Conservation (phyloP, 371 early-diverging fungal genomes). For the Circinella minor region DNA sequence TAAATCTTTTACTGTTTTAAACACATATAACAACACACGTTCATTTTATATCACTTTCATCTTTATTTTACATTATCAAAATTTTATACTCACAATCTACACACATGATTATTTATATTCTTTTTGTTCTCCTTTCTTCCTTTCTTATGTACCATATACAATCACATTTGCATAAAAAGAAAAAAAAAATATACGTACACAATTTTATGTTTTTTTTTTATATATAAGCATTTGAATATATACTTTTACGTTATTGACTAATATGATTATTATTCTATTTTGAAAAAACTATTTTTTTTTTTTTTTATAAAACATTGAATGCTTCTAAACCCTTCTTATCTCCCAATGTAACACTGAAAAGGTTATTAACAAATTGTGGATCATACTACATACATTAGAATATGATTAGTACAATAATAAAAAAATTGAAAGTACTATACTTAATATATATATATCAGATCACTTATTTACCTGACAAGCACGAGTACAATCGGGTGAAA, state of each 20-base stretch:
- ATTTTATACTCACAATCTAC: neutral
- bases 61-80: neutral
- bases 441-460: neutral
- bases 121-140: neutral
- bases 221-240: neutral
- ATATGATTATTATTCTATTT: neutral
- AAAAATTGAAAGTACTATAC: too few relatives aligned
- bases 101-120: too few relatives aligned
- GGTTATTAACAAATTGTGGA: slow-evolving; percentile 60
- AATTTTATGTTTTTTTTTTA: neutral
- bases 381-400: slow-evolving; percentile 38
- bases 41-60: neutral
- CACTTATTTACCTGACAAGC: slow-evolving; percentile 50
- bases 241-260: neutral
- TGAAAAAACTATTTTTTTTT: neutral
- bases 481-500: slow-evolving; percentile 61
- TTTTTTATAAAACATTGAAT: slow-evolving; percentile 50
- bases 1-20: too few relatives aligned
- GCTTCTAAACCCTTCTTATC: slow-evolving; percentile 50
- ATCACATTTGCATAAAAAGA: neutral
- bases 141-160: slow-evolving; percentile 4
- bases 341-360: slow-evolving; percentile 53
- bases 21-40: neutral
- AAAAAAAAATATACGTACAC: too few relatives aligned
- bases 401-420: neutral